phyloP scores from a whole-genome alignment of 2,329 filamentous ascomycete genomes.

The Diaporthe sp. region DNA sequence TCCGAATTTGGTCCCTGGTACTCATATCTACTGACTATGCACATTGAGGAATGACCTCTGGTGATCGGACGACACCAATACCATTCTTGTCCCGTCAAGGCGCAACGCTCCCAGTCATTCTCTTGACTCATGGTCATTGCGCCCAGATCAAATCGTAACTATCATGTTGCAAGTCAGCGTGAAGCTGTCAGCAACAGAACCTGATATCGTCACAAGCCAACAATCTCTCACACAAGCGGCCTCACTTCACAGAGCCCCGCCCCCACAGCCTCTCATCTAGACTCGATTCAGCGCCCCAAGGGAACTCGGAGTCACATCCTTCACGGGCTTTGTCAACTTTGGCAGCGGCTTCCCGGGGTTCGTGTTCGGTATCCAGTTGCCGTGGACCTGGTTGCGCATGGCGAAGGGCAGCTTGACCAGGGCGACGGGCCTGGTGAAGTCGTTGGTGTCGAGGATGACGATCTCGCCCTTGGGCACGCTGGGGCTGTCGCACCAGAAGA shows the following conservation, averaged over 20 bases:
- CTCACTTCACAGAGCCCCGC: background rate
- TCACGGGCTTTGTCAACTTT: background rate
- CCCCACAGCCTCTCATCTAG: background rate
- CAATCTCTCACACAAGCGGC: background rate
- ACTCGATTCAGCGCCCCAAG: background rate
- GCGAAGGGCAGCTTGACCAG: slow-evolving; percentile 43
- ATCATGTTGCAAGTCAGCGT: background rate
- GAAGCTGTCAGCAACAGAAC: background rate
- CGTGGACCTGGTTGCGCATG: slow-evolving; percentile 45
- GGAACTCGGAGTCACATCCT: background rate
- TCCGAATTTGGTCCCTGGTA: no score
- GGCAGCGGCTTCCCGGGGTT: background rate
- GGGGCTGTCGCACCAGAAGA: slow-evolving; percentile 52
- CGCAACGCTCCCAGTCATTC: no score
- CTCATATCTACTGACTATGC: background rate
- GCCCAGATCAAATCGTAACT: no score
- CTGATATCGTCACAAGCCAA: background rate
- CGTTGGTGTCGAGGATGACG: slow-evolving; percentile 44
- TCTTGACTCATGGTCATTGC: background rate
- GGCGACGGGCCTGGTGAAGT: slow-evolving; percentile 43
- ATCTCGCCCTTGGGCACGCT: slow-evolving; percentile 45
- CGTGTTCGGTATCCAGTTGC: slow-evolving; percentile 45
- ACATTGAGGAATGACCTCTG: no score
- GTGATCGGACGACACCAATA: background rate
- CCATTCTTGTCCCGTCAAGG: no score